Base-by-base conservation (phyloP, 176 grass and related monocot genomes). In the Miscanthus lutarioriparius region DNA sequence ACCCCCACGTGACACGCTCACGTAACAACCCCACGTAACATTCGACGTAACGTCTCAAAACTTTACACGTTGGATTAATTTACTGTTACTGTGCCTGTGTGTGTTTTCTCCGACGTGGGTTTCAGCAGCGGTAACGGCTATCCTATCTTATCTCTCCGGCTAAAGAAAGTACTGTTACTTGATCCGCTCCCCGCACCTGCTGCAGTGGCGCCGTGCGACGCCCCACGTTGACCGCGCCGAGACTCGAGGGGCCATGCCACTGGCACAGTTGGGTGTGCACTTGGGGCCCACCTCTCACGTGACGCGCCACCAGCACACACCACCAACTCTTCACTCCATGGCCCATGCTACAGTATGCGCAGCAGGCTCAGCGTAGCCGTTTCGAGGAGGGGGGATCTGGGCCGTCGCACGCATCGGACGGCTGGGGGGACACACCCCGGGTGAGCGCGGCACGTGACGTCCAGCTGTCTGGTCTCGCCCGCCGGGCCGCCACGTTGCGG, bases 171-270 rank as follows among this genome's bases (percentile, higher is more conserved):
- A n/a, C n/a, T n/a, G 85, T 89, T 85, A 66, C 72, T 77, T 45
- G 83, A 20, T 71, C 51, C 67, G 44, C 81, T 25, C 25, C 23
- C 28, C 43, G 11, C 25, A 33, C 28, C 41, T 10, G 17, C 27
- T 37, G 19, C 27, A 20, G 40, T 8, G 41, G 4, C 22, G 64
- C 45, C 16, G 38, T 27, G 33, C 13, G 36, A 70, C 70, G 65
- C 78, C 82, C 85, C 86, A 91, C 78, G 82, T 86, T 88, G 86
- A 91, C 90, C 78, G n/a, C 78, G 56, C 45, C 66, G 44, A 23
- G 77, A 88, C 82, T 64, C 86, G 82, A 78, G 40, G 17, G 36
- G 19, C 7, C 36, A 1, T 6, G 16, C 0, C 27, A 1, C 1
- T 35, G 6, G 19, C 14, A 12, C 58, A 12, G 2, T 7, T 8